A percentile compares a stretch with the other conserved stretches of the same genome.
Conservation (phyloP, 2,329 filamentous ascomycete genomes). For the Atkinsonella hypoxylon region DNA sequence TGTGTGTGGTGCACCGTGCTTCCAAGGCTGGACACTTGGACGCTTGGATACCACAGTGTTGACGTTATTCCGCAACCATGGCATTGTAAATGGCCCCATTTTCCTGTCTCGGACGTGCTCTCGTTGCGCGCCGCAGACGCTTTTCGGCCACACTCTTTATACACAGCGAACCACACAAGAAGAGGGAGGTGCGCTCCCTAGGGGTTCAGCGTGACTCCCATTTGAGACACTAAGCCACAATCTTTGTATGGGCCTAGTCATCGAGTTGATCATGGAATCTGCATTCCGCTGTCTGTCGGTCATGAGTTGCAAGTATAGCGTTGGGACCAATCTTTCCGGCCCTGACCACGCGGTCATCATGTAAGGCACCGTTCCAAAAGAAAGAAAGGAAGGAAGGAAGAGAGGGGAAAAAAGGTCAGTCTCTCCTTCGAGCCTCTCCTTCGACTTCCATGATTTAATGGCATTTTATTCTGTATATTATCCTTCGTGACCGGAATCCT, state of each 20-base stretch:
- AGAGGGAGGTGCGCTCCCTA: slow-evolving; percentile 13
- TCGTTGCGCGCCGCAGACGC: background rate
- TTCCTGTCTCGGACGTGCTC: background rate
- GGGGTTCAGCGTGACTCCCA: slow-evolving; percentile 24
- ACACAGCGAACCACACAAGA: background rate
- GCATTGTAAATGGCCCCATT: background rate
- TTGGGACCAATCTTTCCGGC: slow-evolving; percentile 7
- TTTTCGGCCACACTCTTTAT: background rate
- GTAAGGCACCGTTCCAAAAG: slow-evolving; percentile 15
- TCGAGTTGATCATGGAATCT: slow-evolving; percentile 19
- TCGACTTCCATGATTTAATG: background rate
- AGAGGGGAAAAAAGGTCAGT: slow-evolving; percentile 8
- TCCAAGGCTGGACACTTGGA: background rate
- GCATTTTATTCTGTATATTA: background rate
- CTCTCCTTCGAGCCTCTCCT: background rate
- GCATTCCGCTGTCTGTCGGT: slow-evolving; percentile 12
- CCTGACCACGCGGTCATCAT: slow-evolving; percentile 18
- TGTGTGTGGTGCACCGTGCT: background rate
- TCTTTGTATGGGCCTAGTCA: slow-evolving; percentile 13
- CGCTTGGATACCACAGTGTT: background rate
- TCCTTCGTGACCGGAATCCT: slow-evolving; percentile 2
- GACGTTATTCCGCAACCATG: background rate
- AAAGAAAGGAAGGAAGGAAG: too few species aligned
- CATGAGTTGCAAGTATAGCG: slow-evolving; percentile 13
- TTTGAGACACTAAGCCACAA: slow-evolving; percentile 23